These are phyloP conservation scores for Pestalotiopsis sp. DNA, from an alignment of 2,329 filamentous ascomycete genomes.

Conservation along the genomic window DNA sequence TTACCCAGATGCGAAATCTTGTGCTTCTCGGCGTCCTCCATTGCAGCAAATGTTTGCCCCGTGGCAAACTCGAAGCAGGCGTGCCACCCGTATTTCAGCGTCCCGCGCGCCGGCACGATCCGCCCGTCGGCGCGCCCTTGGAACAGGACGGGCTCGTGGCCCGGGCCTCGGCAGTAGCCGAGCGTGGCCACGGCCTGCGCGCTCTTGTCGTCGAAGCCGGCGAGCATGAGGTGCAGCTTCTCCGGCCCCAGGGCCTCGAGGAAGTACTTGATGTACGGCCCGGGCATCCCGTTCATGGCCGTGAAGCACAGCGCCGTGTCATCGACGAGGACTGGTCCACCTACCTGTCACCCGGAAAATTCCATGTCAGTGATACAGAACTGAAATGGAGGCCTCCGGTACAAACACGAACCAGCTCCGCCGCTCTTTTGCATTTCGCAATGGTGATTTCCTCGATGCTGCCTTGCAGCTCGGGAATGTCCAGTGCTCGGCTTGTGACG, in stretches of 20 bases:
- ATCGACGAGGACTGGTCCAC: slow-evolving; percentile 82
- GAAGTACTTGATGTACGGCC: slow-evolving; percentile 98
- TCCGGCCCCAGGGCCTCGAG: slow-evolving; percentile 78
- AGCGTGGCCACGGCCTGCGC: slow-evolving; percentile 96
- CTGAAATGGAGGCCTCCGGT: too few species aligned
- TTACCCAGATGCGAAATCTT: slow-evolving; percentile 87
- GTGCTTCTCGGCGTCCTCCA: slow-evolving; percentile 88
- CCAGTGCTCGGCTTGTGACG: slow-evolving; percentile 73
- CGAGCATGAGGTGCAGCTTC: slow-evolving; percentile 87
- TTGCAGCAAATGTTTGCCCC: slow-evolving; percentile 75
- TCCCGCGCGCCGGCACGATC: slow-evolving; percentile 80
- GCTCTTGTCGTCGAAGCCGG: slow-evolving; percentile 85
- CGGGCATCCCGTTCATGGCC: slow-evolving; percentile 84
- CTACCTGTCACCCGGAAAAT: slow-evolving; percentile 48
- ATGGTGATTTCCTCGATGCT: slow-evolving; percentile 86
- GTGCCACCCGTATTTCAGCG: slow-evolving; percentile 76
- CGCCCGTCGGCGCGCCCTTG: slow-evolving; percentile 84
- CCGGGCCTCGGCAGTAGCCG: slow-evolving; percentile 84
- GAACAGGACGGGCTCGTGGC: slow-evolving; percentile 82
- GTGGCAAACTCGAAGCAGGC: slow-evolving; percentile 86
- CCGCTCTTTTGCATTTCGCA: slow-evolving; percentile 85
- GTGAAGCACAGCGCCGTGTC: slow-evolving; percentile 96
- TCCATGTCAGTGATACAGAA: background rate
- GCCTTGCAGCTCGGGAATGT: slow-evolving; percentile 91
- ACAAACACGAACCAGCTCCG: slow-evolving; percentile 47